Conservation (phyloP, 2,329 filamentous ascomycete genomes). For the Orbilia brochopaga region DNA sequence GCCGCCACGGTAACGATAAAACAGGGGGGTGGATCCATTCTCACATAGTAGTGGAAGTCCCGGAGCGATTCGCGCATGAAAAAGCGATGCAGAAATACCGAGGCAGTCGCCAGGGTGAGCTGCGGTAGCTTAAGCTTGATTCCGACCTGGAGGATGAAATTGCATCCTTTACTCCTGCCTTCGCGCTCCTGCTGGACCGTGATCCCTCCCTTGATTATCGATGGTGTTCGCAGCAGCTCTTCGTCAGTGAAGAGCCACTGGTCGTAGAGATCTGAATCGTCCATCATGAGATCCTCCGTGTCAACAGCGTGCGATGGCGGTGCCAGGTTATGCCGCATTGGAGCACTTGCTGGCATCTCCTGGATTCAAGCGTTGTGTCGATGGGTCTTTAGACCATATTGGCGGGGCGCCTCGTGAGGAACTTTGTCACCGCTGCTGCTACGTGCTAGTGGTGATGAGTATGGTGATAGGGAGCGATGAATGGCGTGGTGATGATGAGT, state of each 20-base stretch:
- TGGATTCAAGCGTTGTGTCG: conserved; percentile 13
- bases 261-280: conserved; percentile 53
- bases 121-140: conserved; percentile 91
- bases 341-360: conserved; percentile 48
- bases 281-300: conserved; percentile 43
- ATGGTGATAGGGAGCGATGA: conserved; percentile 53
- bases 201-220: conserved; percentile 82
- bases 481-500: conserved; percentile 21
- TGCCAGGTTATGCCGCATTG: conserved; percentile 46
- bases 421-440: neutral
- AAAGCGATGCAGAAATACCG: conserved; percentile 93
- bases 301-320: conserved; percentile 26
- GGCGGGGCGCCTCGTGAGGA: neutral
- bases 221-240: conserved; percentile 82
- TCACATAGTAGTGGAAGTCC: conserved; percentile 58
- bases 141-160: conserved; percentile 94
- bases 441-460: conserved; percentile 53
- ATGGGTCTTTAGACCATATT: conserved; percentile 40
- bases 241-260: conserved; percentile 92
- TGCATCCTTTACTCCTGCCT: conserved; percentile 85
- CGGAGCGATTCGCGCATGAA: conserved; percentile 76
- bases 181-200: conserved; percentile 76
- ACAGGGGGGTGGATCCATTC: conserved; percentile 20
- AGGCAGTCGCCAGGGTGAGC: conserved; percentile 87
- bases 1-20: conserved; percentile 8